Base-by-base conservation (phyloP, 139 green algal genomes). In the Auxenochlorella pyrenoidosa region DNA sequence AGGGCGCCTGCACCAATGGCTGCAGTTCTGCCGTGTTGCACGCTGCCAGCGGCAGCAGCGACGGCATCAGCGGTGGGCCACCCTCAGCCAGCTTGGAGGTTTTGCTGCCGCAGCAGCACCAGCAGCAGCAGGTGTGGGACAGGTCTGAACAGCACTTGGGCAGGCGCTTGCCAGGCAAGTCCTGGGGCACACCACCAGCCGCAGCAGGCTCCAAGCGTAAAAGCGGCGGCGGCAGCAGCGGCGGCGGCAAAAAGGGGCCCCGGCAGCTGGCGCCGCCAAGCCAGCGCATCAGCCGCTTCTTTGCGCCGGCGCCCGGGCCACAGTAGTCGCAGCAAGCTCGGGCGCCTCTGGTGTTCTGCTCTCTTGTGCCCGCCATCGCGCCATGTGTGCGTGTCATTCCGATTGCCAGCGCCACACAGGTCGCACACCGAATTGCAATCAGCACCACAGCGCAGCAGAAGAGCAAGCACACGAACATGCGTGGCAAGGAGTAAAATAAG, bases 201-300 rank as follows among this genome's bases (percentile, higher is more conserved):
- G 59, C 38, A 15, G 58, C 38, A 3, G 63, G 80, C 41, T 34
- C 10, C 80, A 85, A 85, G 32, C 80, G 80, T 28, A 85, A 76
- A 63, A 77, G 80, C 63, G 59, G 79, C 59, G 60, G 59, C 24
- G 38, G 79, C 26, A 58, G 63, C 63, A 43, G 80, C 40, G 5
- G 10, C 12, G 41, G 59, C 12, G 26, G 68, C 34, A 76, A 60
- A 30, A 71, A 71, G 41, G 63, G 36, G 5, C 36, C 22, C 60
- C 60, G 60, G 41, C 60, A 32, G 80, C 63, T 85, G 80, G 80
- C 80, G 40, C 80, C 79, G 13, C 79, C 80, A 1, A 28, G 40
- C 12, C 80, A 85, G 63, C 80, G 63, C 80, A 85, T 85, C 63
- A 75, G 54, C 13, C 40, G 80, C 30, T 85, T 85, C 80, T 85